Conservation (phyloP, 1,284 basidiomycete species). For the Meira nashicola region DNA sequence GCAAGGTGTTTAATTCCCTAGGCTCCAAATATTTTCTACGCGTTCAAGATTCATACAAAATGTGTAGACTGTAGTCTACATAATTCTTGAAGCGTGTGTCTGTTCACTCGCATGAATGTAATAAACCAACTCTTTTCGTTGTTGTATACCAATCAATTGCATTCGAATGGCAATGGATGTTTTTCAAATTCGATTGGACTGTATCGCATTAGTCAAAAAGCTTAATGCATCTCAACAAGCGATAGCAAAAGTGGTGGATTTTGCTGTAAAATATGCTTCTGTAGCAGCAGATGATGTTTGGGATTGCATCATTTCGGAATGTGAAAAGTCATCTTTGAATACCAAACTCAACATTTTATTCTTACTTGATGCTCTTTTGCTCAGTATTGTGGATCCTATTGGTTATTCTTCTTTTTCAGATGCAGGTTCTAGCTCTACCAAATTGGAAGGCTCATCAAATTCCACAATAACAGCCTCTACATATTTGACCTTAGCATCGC, state of each 20-base stretch:
- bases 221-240: constrained; percentile 66
- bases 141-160: no score
- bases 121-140: no score
- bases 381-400: constrained; percentile 14
- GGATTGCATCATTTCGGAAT: constrained; percentile 85
- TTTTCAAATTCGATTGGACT: constrained; percentile 51
- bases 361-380: constrained; percentile 72
- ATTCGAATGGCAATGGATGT: constrained; percentile 25
- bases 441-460: not conserved
- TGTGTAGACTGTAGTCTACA: no score
- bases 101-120: no score
- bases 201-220: constrained; percentile 40
- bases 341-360: constrained; percentile 86
- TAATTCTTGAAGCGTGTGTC: no score
- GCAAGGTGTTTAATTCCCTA: no score
- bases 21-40: no score
- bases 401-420: constrained; percentile 5
- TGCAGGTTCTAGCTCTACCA: not conserved
- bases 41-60: no score
- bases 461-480: constrained; percentile 13
- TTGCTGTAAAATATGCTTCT: constrained; percentile 76
- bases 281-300: constrained; percentile 79
- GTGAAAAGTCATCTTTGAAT: constrained; percentile 75
- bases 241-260: constrained; percentile 81
- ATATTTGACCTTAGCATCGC: constrained; percentile 15